Percentiles rank a stretch among this genome's conserved stretches.
These are phyloP conservation scores for Geoglossum cookeanum DNA, from an alignment of 2,329 filamentous ascomycete genomes.

Conservation along the genomic window DNA sequence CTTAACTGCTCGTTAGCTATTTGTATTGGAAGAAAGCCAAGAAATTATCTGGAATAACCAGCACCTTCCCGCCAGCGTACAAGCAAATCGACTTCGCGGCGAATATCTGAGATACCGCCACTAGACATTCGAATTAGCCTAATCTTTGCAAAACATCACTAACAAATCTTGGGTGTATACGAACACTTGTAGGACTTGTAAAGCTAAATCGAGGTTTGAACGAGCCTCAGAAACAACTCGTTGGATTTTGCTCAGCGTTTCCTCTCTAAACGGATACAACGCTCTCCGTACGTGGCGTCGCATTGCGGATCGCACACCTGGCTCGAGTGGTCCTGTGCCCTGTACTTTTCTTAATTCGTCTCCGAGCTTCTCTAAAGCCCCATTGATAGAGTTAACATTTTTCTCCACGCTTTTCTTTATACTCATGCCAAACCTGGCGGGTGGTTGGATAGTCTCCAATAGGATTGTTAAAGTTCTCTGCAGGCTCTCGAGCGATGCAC, in stretches of 20 bases:
- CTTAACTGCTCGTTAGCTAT: neutral
- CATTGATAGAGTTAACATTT: neutral
- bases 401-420: neutral
- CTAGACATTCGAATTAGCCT: neutral
- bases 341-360: neutral
- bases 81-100: neutral
- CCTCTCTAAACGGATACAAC: neutral
- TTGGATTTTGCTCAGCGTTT: neutral
- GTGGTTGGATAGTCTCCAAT: neutral
- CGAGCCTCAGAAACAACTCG: neutral
- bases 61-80: neutral
- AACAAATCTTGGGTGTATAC: neutral
- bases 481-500: neutral
- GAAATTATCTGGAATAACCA: neutral
- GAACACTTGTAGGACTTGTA: neutral
- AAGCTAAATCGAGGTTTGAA: neutral
- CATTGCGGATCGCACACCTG: neutral
- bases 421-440: neutral
- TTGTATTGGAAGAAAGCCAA: neutral
- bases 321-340: neutral
- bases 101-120: neutral
- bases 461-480: neutral
- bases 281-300: neutral
- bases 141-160: neutral
- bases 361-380: neutral